These are phyloP conservation scores for Boletus coccyginus DNA, from an alignment of 768 basidiomycete genomes.

Conservation along the genomic window DNA sequence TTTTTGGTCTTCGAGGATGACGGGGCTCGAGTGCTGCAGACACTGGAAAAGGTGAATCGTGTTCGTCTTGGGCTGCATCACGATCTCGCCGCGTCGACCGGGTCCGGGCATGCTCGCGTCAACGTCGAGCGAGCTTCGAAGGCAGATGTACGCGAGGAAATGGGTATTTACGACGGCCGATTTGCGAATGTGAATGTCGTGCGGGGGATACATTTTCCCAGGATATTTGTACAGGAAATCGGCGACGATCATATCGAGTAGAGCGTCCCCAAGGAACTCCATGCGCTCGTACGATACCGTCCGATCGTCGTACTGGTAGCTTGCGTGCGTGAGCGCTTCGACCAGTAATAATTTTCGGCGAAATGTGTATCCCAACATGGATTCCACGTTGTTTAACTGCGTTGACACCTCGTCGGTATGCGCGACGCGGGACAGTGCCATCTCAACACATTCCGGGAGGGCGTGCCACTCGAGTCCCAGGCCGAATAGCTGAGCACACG, in stretches of 20 bases:
- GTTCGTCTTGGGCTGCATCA: conserved; percentile 40
- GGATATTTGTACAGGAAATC: conserved; percentile 64
- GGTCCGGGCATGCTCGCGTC: conserved; percentile 52
- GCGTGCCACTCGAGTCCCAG: conserved; percentile 60
- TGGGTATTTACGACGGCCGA: conserved; percentile 72
- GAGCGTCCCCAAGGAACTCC: conserved; percentile 75
- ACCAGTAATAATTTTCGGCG: conserved; percentile 58
- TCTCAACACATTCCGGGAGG: conserved; percentile 44
- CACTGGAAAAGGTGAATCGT: conserved; percentile 63
- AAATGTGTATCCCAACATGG: conserved; percentile 69
- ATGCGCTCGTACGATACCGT: conserved; percentile 75
- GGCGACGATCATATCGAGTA: conserved; percentile 73
- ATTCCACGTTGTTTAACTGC: conserved; percentile 56
- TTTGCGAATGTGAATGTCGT: conserved; percentile 65
- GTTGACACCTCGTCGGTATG: conserved; percentile 40
- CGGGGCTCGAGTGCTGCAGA: conserved; percentile 64
- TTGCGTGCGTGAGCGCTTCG: conserved; percentile 73
- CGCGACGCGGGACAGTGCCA: conserved; percentile 32
- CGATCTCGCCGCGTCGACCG: conserved; percentile 29
- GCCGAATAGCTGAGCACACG: conserved; percentile 57
- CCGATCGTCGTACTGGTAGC: conserved; percentile 55
- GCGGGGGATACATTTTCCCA: conserved; percentile 64
- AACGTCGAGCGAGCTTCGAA: conserved; percentile 42
- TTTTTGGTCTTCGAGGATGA: conserved; percentile 61
- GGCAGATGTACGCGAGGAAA: conserved; percentile 66